Base-by-base conservation (phyloP, 2,329 filamentous ascomycete species). In the Fusarium sp. region DNA sequence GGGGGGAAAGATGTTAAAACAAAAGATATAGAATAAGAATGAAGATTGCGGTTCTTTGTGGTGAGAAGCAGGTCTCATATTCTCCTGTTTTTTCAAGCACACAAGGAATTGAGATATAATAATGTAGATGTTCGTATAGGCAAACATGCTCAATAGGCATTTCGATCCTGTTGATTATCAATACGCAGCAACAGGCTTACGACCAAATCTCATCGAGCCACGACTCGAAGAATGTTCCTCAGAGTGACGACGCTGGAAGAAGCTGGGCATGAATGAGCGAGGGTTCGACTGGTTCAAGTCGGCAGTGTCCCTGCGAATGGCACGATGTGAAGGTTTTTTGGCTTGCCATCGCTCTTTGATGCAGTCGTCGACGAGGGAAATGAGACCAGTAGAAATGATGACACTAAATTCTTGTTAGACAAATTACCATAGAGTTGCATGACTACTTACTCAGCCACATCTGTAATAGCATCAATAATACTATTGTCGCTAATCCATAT, bases 361-460 rank as follows among this genome's bases (percentile, higher is more conserved):
- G 81, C 90, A 93, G 80, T 98, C 93, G 75, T 98, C 95, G 51
- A 96, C 91, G 44, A 98, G 87, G 9, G 92, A 89, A 72, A 97
- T 89, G 71, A 98, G 86, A 24, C 95, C 95, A n/a, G 94, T 96
- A 46, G 94, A 89, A 66, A 98, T 87, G 67, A 98, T 90, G 68
- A 97, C 90, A 78, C 94, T 97, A 55, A 70, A 40, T 10, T 33
- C 35, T 30, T n/a, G 73, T 78, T 71, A 77, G 70, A 57, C 62
- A 28, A 32, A 45, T 40, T n/a, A 24, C 32, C 32, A 43, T 39
- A 30, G 45, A 26, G 39, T 46, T 30, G 19, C 26, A 47, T 60
- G 30, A 32, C 30, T 45, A 83, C 85, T 82, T 88, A 96, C 93
- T 97, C 94, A 65, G 93, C 92, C 74, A 96, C 88, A 77, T 97